Base-by-base conservation (phyloP, 2,329 filamentous ascomycete genomes). In the Monilinia polystroma region DNA sequence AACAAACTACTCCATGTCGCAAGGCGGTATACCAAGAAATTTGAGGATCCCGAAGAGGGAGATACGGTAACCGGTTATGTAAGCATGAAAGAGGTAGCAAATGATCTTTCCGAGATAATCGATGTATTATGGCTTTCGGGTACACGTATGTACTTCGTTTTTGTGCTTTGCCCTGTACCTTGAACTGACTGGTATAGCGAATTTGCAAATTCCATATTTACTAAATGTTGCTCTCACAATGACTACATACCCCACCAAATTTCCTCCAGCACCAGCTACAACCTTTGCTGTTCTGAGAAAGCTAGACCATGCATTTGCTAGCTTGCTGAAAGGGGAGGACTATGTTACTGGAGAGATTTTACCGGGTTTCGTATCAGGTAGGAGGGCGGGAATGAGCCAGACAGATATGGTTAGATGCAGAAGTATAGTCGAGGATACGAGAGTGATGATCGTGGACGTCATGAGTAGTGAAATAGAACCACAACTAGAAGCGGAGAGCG, bases 391-490 rank as follows among this genome's bases (percentile, higher is more conserved):
- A 0, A 89, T 91, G 81, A 92, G 88, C 1, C 81, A 79, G 23
- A 94, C 91, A 0, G 92, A 97, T 76, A 96, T 95, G 83, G 92
- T 98, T 10, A 85, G 94, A 52, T 90, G 93, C 70, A 90, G 91
- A 75, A 91, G 91, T 74, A 80, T 96, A 41, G 90, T 93, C 0
- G 91, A 96, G 75, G 85, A 89, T 70, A 91, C 90, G 20, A 83
- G 93, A 35, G 79, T 92, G 10, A 78, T 86, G 6, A 86, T 94
- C 67, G 85, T 92, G 1, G 87, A 91, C 68, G 84, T 87, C 20
- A 84, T 92, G 81, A 85, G 83, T 68, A 81, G 80, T 64, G 83
- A 83, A 67, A 77, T 80, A 59, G 79, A 81, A 20, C 79, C 81
- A 43, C 80, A 80, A 2, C 78, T 77, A 3, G 78, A 78, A 32